Evolutionary conservation across 2,329 filamentous ascomycete genomes (phyloP).

Genomic region (Chaetomiaceae sp.): DNA sequence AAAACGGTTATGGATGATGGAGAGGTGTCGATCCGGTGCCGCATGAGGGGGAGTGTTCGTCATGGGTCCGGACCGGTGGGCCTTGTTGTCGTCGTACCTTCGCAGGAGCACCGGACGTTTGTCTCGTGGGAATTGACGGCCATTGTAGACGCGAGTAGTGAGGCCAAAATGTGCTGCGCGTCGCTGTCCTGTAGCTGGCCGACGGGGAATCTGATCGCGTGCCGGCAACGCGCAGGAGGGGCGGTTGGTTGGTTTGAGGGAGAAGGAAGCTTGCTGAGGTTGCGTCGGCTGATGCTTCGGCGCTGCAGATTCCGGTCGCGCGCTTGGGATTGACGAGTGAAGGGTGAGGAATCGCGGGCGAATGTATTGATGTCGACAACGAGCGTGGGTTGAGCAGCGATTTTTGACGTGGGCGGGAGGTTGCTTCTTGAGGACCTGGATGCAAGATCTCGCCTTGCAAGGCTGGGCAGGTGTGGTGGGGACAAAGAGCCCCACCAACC

Average conservation of each 20-base stretch:
- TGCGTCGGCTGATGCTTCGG: neutral
- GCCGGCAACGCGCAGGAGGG: neutral
- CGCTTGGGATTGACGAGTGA: no score
- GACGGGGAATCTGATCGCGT: neutral
- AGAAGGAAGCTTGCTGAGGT: neutral
- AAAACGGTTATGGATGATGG: neutral
- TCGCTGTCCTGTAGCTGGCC: neutral
- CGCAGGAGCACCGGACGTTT: slow-evolving; percentile 43
- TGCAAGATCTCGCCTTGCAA: neutral
- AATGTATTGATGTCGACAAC: no score
- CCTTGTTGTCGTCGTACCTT: slow-evolving; percentile 35
- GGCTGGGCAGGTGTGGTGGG: neutral
- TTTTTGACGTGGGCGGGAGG: no score
- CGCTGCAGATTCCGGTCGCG: neutral
- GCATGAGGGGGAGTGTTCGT: slow-evolving; percentile 6
- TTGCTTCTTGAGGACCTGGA: neutral
- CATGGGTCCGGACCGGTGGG: slow-evolving; percentile 10
- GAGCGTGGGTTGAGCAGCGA: no score
- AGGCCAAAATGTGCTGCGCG: neutral
- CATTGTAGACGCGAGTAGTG: neutral
- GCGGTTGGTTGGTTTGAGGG: neutral
- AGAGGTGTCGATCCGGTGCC: slow-evolving; percentile 3
- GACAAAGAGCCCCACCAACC: neutral
- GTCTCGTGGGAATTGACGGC: slow-evolving; percentile 32
- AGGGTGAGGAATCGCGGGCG: no score